phyloP scores from a whole-genome alignment of 75 land plant species.

The Selaginella tamariscina region DNA sequence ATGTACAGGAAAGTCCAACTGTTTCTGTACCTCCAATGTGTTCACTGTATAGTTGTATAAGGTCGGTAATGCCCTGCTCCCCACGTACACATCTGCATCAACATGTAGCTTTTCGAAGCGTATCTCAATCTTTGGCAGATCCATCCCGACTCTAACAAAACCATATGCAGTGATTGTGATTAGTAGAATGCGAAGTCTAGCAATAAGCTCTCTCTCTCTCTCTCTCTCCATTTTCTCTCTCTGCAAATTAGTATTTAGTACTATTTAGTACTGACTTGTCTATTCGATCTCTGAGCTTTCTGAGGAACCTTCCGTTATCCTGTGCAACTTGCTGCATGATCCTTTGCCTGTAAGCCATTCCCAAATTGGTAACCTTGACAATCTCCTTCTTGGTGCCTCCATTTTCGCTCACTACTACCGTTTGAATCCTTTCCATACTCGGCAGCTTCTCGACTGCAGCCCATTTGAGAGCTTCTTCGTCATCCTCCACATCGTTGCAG shows the following conservation, averaged over 20 bases:
- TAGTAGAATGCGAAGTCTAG: neutral
- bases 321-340: neutral
- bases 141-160: constrained; percentile 51
- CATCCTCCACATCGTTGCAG: neutral
- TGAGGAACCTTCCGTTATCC: neutral
- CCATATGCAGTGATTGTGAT: neutral
- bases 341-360: neutral
- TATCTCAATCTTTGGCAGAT: constrained; percentile 69
- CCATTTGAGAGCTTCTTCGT: constrained; percentile 18
- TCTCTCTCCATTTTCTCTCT: neutral
- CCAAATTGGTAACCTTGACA: neutral
- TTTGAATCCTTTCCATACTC: constrained; percentile 13
- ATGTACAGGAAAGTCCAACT: neutral
- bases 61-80: constrained; percentile 71
- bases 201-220: no score
- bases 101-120: constrained; percentile 49
- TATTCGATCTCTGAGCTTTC: neutral
- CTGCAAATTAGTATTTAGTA: neutral
- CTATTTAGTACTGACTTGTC: neutral
- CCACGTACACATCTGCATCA: constrained; percentile 51
- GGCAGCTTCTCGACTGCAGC: constrained; percentile 22
- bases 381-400: neutral
- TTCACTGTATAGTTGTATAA: constrained; percentile 52
- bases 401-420: constrained; percentile 1
- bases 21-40: constrained; percentile 42